Percentiles rank a stretch among this genome's conserved stretches.
Conservation (phyloP, 2,329 filamentous ascomycete genomes). For the Beauveria pseudobassiana region DNA sequence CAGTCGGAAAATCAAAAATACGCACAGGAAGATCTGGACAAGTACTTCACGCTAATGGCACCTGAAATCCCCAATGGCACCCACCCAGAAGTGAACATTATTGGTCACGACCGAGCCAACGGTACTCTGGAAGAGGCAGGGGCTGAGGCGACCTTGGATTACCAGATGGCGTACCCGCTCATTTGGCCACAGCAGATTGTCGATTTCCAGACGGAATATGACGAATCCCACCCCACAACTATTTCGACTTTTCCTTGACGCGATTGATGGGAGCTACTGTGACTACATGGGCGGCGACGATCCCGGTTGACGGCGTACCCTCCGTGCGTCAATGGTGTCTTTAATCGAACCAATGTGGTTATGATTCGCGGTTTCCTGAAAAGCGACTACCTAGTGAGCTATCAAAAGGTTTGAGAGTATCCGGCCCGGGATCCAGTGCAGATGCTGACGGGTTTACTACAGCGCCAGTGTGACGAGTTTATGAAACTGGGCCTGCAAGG, state of each 20-base stretch:
- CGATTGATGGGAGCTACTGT: slow-evolving; percentile 42
- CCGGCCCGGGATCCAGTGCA: neutral
- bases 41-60: slow-evolving; percentile 26
- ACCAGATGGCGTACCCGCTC: slow-evolving; percentile 38
- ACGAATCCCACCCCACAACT: neutral
- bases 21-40: slow-evolving; percentile 31
- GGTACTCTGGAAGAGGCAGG: slow-evolving; percentile 18
- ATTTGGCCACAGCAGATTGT: slow-evolving; percentile 44
- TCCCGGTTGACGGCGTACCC: slow-evolving; percentile 39
- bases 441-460: neutral
- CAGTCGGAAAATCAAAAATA: slow-evolving; percentile 33
- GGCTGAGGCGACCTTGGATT: slow-evolving; percentile 39
- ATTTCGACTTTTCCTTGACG: slow-evolving; percentile 34
- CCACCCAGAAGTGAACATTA: slow-evolving; percentile 25
- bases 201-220: slow-evolving; percentile 25
- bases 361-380: no score
- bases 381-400: slow-evolving; percentile 35
- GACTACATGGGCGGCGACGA: slow-evolving; percentile 41
- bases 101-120: slow-evolving; percentile 19
- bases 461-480: slow-evolving; percentile 35
- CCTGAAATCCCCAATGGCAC: slow-evolving; percentile 30
- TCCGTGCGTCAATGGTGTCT: slow-evolving; percentile 22
- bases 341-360: slow-evolving; percentile 23
- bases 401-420: slow-evolving; percentile 24
- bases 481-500: slow-evolving; percentile 39